phyloP scores from a whole-genome alignment of 345 rosid genomes.

The Eucalyptus tenuipes region DNA sequence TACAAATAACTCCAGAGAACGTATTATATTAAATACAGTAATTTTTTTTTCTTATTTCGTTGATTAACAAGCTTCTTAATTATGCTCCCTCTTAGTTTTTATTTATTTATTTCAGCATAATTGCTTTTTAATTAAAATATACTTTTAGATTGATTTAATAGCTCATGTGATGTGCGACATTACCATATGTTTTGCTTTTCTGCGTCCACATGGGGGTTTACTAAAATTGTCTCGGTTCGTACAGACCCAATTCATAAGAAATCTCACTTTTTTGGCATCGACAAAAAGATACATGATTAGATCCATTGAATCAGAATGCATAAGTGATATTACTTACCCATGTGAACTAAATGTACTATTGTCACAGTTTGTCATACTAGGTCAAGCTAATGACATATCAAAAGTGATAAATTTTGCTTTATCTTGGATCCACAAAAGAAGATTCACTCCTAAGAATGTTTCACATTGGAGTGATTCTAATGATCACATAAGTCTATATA shows the following conservation, averaged over 20 bases:
- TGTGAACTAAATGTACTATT: not conserved
- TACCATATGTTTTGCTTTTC: no score
- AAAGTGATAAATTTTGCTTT: no score
- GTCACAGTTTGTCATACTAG: not conserved
- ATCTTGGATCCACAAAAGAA: not conserved
- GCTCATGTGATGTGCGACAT: not conserved
- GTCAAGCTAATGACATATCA: not conserved
- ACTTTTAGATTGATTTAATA: not conserved
- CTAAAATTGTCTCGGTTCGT: accelerated
- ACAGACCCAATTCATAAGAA: accelerated
- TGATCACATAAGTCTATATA: not conserved
- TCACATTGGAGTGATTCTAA: not conserved
- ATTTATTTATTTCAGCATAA: not conserved
- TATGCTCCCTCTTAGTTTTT: not conserved
- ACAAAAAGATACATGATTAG: no score
- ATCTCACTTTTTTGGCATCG: no score
- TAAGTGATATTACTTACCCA: not conserved
- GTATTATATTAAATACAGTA: no score
- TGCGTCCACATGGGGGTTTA: not conserved
- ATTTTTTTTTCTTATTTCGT: accelerated
- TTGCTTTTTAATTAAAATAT: no score
- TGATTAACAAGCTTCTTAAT: not conserved
- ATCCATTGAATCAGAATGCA: no score
- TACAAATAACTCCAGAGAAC: not conserved
- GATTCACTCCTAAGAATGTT: not conserved